phyloP scores from a whole-genome alignment of 1,139 yeast genomes.

The Pichia sp. region DNA sequence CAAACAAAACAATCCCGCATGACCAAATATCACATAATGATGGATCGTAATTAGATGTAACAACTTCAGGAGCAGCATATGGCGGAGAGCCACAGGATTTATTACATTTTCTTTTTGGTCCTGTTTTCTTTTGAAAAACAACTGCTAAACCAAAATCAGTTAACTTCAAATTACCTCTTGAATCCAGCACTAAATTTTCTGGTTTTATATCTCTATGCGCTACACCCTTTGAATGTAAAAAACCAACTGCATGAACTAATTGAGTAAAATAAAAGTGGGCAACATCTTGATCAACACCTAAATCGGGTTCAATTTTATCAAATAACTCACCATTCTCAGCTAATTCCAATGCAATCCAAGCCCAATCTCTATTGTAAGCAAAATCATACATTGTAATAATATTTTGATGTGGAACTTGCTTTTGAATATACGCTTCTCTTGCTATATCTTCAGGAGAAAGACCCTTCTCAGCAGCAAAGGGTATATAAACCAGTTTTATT shows the following conservation, averaged over 20 bases:
- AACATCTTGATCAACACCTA: constrained; percentile 58
- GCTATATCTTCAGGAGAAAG: constrained; percentile 41
- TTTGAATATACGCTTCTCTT: constrained; percentile 49
- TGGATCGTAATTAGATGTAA: constrained; percentile 43
- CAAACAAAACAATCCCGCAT: constrained; percentile 55
- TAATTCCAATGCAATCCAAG: constrained; percentile 59
- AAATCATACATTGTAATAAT: constrained; percentile 47
- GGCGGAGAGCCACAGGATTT: constrained; percentile 66
- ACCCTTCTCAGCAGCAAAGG: constrained; percentile 39
- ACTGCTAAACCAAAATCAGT: constrained; percentile 68
- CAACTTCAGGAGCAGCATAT: constrained; percentile 66
- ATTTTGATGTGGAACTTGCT: constrained; percentile 50
- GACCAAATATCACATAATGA: constrained; percentile 58
- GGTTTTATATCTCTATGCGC: constrained; percentile 91
- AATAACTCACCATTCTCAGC: constrained; percentile 68
- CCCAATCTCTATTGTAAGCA: constrained; percentile 46
- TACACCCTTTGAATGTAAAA: constrained; percentile 63
- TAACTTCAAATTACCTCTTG: constrained; percentile 54
- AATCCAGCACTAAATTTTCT: constrained; percentile 75
- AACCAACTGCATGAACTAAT: constrained; percentile 48
- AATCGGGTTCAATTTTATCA: constrained; percentile 68
- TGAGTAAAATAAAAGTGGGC: constrained; percentile 66
- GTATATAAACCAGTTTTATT: constrained; percentile 49
- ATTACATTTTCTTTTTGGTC: constrained; percentile 46
- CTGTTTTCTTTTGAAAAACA: constrained; percentile 52